Evolutionary conservation across 306 rosid genomes (phyloP).

Genomic region (Delonix regia): DNA sequence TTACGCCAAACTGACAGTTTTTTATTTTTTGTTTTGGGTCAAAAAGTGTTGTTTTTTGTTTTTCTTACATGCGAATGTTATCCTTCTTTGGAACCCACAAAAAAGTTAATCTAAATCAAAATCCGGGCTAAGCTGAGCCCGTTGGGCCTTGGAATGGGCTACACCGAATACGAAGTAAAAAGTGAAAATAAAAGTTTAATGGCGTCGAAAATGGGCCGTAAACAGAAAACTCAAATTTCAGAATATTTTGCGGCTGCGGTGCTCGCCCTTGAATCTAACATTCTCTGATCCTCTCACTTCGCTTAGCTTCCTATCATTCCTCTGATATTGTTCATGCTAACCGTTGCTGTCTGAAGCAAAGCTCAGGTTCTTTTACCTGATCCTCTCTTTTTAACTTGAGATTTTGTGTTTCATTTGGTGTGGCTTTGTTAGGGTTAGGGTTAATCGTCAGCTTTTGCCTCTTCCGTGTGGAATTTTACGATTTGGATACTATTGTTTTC

Average conservation of each 20-base stretch:
- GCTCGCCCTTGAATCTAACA: neutral
- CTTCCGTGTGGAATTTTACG: neutral
- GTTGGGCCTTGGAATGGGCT: neutral
- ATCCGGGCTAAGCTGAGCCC: neutral
- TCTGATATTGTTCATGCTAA: neutral
- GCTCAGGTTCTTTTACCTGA: constrained; percentile 18
- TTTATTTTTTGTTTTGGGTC: too few species aligned
- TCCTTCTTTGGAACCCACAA: too few species aligned
- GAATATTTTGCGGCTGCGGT: neutral
- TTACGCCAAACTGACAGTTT: too few species aligned
- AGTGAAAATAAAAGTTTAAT: neutral
- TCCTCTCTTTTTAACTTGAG: neutral
- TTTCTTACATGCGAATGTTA: too few species aligned
- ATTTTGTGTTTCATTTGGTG: neutral
- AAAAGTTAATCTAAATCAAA: too few species aligned
- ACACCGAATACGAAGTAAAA: neutral
- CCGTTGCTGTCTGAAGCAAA: neutral
- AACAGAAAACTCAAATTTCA: neutral
- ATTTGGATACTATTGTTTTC: neutral
- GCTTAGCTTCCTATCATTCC: neutral
- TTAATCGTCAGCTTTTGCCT: neutral
- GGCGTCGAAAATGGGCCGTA: neutral
- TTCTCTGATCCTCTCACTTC: neutral
- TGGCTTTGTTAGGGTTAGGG: constrained; percentile 26
- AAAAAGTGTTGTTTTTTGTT: too few species aligned